Base-by-base conservation (phyloP, 2,329 filamentous ascomycete species). In the Ophiosphaerella herpotricha region DNA sequence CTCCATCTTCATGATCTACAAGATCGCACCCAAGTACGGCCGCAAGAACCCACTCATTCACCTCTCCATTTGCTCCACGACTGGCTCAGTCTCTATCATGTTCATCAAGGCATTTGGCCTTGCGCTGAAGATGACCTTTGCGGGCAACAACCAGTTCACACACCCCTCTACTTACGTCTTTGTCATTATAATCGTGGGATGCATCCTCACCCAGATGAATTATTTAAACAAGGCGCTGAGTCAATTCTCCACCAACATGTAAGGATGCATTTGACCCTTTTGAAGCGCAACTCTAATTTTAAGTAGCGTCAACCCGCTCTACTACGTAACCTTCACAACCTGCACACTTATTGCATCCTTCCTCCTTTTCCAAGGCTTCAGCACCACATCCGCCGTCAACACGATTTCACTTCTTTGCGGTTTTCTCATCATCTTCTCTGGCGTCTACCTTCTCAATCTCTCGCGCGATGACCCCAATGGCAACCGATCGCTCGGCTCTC, bases 181-280 rank as follows among this genome's bases (percentile, higher is more conserved):
- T 73, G 87, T 93, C 75, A 97, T 99, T 60, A 85, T 97, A 58
- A 94, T 92, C 0, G 81, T 82, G 3, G 90, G 97, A 58, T 99
- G 94, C 79, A 97, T 99, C 70, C 75, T 99, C 61, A 97, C 92
- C 7, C 94, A 99, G 80, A 97, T 99, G 94, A 99, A 99, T 76
- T 99, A 99, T 76, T 96, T 99, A 77, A 99, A 99, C 81, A 99
- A 99, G 76, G 94, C 94, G 7, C 79, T 99, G 52, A 95, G 91
- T 74, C 91, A 95, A 67, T 99, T 97, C 76, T 93, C 90, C 26
- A 97, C 94, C 29, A 96, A 95, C 64, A 96, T 99, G 92, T 96
- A 82, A 73, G 89, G 8, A 23, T 12, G 23, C 7, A 37, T 43
- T 21, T n/a, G 24, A 21, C 12, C 18, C 18, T 1, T 8, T 29